phyloP scores from a whole-genome alignment of 441 rosid species.

The Syzygium syzygioides region DNA sequence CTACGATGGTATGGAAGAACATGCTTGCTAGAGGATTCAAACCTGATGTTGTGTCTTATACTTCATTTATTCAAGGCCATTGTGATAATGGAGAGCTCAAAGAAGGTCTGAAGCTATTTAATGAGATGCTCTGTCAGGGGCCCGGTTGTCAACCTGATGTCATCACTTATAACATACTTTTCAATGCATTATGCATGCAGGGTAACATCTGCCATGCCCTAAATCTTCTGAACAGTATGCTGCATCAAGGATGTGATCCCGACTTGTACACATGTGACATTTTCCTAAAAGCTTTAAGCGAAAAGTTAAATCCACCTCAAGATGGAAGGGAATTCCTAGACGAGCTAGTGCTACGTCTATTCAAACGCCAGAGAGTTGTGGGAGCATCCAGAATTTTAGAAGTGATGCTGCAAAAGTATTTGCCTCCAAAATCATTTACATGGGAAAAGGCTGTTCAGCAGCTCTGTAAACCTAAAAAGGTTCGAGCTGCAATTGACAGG shows the following conservation, averaged over 20 bases:
- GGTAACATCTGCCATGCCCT: slow-evolving; percentile 57
- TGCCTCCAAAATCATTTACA: slow-evolving; percentile 54
- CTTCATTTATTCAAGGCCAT: not conserved
- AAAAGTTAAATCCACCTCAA: slow-evolving; percentile 65
- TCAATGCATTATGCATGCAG: slow-evolving; percentile 61
- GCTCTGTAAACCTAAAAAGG: slow-evolving; percentile 62
- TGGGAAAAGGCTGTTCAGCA: slow-evolving; percentile 64
- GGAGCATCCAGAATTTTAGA: slow-evolving; percentile 73
- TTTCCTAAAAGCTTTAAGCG: slow-evolving; percentile 57
- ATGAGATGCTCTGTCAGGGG: slow-evolving; percentile 83
- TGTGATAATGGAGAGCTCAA: not conserved
- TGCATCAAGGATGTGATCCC: slow-evolving; percentile 77
- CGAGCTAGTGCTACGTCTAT: slow-evolving; percentile 59
- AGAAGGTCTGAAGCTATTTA: slow-evolving; percentile 44
- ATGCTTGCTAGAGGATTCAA: slow-evolving; percentile 65
- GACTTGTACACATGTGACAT: slow-evolving; percentile 73
- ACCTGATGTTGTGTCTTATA: slow-evolving; percentile 55
- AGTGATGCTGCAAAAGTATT: slow-evolving; percentile 63
- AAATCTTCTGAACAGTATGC: slow-evolving; percentile 73
- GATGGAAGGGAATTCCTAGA: slow-evolving; percentile 69
- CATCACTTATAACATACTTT: slow-evolving; percentile 76
- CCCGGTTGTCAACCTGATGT: slow-evolving; percentile 77
- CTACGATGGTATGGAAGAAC: slow-evolving; percentile 67
- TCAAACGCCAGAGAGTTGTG: slow-evolving; percentile 48
- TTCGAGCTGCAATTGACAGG: slow-evolving; percentile 50